Base-by-base conservation (phyloP, 768 basidiomycete species). In the Panellus pusillus region DNA sequence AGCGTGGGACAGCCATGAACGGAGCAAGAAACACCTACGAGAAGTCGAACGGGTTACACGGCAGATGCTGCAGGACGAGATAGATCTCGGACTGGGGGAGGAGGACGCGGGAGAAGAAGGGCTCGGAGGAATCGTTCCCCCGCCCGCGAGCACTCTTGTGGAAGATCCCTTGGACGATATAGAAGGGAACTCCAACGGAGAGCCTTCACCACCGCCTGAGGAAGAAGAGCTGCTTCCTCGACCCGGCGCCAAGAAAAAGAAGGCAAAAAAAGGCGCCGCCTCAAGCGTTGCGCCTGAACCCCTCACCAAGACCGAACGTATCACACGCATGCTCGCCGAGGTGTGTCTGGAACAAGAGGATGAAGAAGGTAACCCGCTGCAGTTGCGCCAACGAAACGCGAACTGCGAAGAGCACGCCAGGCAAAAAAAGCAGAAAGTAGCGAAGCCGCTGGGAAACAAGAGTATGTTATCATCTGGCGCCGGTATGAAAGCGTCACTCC, bases 1-100 rank as follows among this genome's bases (percentile, higher is more conserved):
- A 0, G 91, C 93, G 5, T 99, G 95, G 95, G 78, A 86, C 61
- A 98, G 93, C 67, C 97, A 98, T 59, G 97, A 98, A 68, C 78
- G 94, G 60, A 97, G 94, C 68, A 89, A 89, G 71, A 97, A 93
- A 69, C 97, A 99, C 64, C 66, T 90, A 66, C 91, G 88, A 69
- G 91, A 93, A 57, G 83, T 98, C 12, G 91, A 91, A 64, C 76
- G 74, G 59, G 65, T 99, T 54, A 83, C 81, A 67, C 75, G 76
- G 61, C 81, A 90, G 63, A 97, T 99, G 90, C 66, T 75, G 60
- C 71, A 74, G 50, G 92, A 98, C 61, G 79, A 91, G 54, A 79
- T 82, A 46, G 81, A 79, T 56, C 67, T 97, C 4, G 84, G 77
- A 0, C 70, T 91, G 18, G 72, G 67, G 13, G 72, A 72, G 20